Evolutionary conservation across 345 rosid genomes (phyloP).

Genomic region (Clausena lansium): DNA sequence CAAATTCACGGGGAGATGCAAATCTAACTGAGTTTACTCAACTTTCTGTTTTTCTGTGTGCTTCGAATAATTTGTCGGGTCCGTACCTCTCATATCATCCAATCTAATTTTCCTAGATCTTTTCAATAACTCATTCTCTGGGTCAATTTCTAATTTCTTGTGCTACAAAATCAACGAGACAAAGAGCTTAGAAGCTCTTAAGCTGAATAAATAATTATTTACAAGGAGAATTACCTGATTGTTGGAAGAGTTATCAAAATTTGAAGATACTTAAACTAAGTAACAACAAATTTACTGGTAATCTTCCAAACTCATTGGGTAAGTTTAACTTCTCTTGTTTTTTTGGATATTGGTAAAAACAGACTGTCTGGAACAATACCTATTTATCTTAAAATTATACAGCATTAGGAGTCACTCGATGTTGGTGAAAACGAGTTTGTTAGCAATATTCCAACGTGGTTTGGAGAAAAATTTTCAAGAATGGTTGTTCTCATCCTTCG

Average conservation of each 20-base stretch:
- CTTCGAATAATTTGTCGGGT: too few species aligned
- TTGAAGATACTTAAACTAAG: too few species aligned
- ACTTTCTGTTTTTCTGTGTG: too few species aligned
- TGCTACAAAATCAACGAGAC: slow-evolving; percentile 18
- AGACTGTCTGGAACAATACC: background rate
- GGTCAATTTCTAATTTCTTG: slow-evolving; percentile 24
- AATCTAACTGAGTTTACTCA: background rate
- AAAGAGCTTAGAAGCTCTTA: slow-evolving; percentile 23
- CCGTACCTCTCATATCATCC: too few species aligned
- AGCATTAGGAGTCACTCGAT: background rate
- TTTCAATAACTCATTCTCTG: slow-evolving; percentile 34
- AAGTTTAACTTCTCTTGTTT: background rate
- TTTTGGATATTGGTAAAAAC: background rate
- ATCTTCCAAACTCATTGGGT: too few species aligned
- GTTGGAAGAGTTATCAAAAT: too few species aligned
- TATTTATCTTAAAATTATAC: background rate
- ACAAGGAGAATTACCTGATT: too few species aligned
- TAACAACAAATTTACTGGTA: too few species aligned
- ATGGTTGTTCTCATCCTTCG: too few species aligned
- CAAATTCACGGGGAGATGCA: slow-evolving; percentile 26
- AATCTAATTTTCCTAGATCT: too few species aligned
- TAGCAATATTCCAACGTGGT: slow-evolving; percentile 3
- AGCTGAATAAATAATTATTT: slow-evolving; percentile 28
- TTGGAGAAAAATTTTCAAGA: background rate
- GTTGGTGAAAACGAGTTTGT: background rate